Percentiles rank a stretch among this genome's conserved stretches.
These are phyloP conservation scores for Escovopsis weberi DNA, from an alignment of 2,329 filamentous ascomycete species.

Conservation along the genomic window DNA sequence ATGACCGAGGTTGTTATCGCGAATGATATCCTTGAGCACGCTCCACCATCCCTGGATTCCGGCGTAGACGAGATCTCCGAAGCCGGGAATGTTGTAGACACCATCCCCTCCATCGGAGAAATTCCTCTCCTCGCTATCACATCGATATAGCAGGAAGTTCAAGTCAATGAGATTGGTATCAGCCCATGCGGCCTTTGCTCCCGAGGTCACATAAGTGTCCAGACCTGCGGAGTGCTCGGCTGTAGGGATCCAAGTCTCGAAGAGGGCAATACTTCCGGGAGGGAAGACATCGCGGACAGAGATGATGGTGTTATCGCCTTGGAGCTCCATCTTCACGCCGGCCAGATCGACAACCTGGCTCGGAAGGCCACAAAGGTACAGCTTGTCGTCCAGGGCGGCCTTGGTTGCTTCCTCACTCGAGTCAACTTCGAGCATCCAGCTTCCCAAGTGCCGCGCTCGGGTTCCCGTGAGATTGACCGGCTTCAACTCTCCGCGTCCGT, in stretches of 20 bases:
- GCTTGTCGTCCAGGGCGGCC: constrained; percentile 51
- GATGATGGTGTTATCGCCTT: constrained; percentile 62
- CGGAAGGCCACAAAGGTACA: constrained; percentile 66
- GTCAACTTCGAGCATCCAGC: constrained; percentile 87
- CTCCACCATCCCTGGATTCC: constrained; percentile 99
- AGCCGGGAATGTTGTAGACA: constrained; percentile 72
- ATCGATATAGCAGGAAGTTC: constrained; percentile 84
- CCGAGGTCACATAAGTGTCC: constrained; percentile 74
- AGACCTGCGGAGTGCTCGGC: constrained; percentile 73
- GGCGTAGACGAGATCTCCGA: constrained; percentile 80
- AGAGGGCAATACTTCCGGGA: constrained; percentile 85
- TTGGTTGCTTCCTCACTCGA: constrained; percentile 54
- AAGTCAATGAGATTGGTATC: constrained; percentile 66
- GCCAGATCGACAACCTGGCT: constrained; percentile 63
- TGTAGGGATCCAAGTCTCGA: constrained; percentile 89
- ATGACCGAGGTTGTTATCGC: constrained; percentile 82
- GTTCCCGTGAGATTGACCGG: constrained; percentile 73
- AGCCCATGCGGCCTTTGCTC: constrained; percentile 63
- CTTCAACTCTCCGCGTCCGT: constrained; percentile 65
- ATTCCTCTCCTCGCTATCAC: constrained; percentile 75
- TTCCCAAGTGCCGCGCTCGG: constrained; percentile 70
- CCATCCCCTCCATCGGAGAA: constrained; percentile 68
- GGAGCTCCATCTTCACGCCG: constrained; percentile 58
- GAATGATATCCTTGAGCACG: constrained; percentile 68
- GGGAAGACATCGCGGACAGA: constrained; percentile 72